phyloP scores from a whole-genome alignment of 495 filamentous ascomycete species.

The Lasiosphaeria ovina region DNA sequence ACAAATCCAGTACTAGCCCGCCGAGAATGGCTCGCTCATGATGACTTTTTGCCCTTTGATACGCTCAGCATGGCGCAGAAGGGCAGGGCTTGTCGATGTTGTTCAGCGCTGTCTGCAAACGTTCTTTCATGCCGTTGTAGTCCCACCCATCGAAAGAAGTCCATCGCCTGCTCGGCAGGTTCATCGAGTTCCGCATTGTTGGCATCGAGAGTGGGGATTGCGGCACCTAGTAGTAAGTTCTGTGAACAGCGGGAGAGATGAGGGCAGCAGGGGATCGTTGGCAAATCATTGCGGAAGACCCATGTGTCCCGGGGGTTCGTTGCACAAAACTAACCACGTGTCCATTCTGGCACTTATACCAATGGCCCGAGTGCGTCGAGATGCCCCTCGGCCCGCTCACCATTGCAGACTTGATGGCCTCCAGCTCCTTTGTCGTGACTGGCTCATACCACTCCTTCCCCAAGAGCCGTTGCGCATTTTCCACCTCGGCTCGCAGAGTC shows the following conservation, averaged over 20 bases:
- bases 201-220: too few relatives aligned
- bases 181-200: too few relatives aligned
- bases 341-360: constrained; percentile 36
- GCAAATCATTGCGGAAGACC: too few relatives aligned
- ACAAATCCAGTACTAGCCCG: constrained; percentile 32
- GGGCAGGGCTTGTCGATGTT: constrained; percentile 23
- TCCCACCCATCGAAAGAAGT: constrained; percentile 30
- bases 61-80: constrained; percentile 20
- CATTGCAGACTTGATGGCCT: constrained; percentile 35
- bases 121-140: constrained; percentile 29
- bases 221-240: too few relatives aligned
- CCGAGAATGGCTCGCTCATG: constrained; percentile 34
- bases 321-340: constrained; percentile 27
- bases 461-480: too few relatives aligned
- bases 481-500: too few relatives aligned
- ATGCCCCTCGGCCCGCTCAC: constrained; percentile 28
- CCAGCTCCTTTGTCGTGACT: constrained; percentile 32
- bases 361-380: constrained; percentile 35
- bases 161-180: constrained; percentile 26
- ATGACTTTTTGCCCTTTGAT: constrained; percentile 19
- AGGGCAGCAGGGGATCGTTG: too few relatives aligned
- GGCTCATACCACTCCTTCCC: constrained; percentile 21
- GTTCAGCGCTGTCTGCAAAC: constrained; percentile 22
- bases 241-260: too few relatives aligned
- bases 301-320: too few relatives aligned